Conservation (phyloP, 805 yeast genomes). For the Myxozyma kluyveri region DNA sequence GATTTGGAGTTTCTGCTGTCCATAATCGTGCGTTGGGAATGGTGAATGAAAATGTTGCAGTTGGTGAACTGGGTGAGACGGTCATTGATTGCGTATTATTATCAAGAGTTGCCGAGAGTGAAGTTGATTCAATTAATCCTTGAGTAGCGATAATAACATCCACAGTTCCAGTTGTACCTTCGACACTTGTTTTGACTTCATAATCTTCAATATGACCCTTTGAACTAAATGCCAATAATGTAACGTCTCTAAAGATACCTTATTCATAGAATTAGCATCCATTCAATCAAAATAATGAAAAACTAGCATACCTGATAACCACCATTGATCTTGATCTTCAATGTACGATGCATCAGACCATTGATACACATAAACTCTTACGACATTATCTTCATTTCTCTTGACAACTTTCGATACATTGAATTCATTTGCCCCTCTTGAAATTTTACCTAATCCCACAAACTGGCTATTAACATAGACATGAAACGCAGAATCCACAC, state of each 20-base stretch:
- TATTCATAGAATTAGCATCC: neutral
- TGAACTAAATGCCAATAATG: slow-evolving; percentile 32
- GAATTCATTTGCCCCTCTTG: slow-evolving; percentile 40
- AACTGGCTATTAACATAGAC: slow-evolving; percentile 38
- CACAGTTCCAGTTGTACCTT: slow-evolving; percentile 7
- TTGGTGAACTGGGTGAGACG: neutral
- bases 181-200: slow-evolving; percentile 30
- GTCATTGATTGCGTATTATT: neutral
- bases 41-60: slow-evolving; percentile 2
- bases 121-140: neutral
- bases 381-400: slow-evolving; percentile 15
- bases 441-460: slow-evolving; percentile 40
- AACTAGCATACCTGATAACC: slow-evolving; percentile 37
- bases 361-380: slow-evolving; percentile 34
- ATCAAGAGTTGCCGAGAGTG: neutral
- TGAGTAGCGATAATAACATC: neutral
- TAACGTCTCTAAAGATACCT: slow-evolving; percentile 40
- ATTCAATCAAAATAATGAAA: neutral
- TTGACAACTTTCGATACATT: slow-evolving; percentile 29
- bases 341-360: slow-evolving; percentile 40
- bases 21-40: slow-evolving; percentile 34
- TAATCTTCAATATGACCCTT: slow-evolving; percentile 37
- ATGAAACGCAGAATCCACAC: slow-evolving; percentile 41
- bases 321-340: slow-evolving; percentile 45
- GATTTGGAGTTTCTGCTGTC: slow-evolving; percentile 40